A percentile compares a stretch with the other conserved stretches of the same genome.
These are phyloP conservation scores for Fusarium duplospermum DNA, from an alignment of 2,329 filamentous ascomycete genomes.

Conservation along the genomic window DNA sequence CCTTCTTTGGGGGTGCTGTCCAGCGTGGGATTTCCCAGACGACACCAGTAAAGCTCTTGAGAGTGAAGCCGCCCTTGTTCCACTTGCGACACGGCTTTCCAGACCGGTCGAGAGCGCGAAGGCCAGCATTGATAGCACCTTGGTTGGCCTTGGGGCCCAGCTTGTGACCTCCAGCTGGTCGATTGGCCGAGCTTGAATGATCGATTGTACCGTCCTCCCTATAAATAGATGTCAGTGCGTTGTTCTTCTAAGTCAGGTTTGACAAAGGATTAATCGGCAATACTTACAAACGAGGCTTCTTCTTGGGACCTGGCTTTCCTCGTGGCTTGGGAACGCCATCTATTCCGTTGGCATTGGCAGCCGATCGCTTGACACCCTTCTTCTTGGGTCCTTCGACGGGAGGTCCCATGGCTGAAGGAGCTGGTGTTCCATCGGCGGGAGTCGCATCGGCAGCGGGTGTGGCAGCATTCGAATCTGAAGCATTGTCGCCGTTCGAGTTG, in stretches of 20 bases:
- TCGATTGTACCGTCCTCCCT: conserved; percentile 75
- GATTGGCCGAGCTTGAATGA: conserved; percentile 61
- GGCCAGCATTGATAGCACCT: conserved; percentile 95
- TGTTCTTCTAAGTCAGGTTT: conserved; percentile 3
- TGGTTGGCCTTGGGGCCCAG: conserved; percentile 96
- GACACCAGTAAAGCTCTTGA: conserved; percentile 94
- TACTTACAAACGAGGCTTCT: conserved; percentile 92
- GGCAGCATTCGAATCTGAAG: conserved; percentile 68
- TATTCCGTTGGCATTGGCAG: conserved; percentile 71
- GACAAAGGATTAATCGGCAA: not conserved
- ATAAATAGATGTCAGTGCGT: conserved; percentile 44
- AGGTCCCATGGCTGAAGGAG: conserved; percentile 68
- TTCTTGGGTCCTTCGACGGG: conserved; percentile 75
- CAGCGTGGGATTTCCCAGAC: conserved; percentile 85
- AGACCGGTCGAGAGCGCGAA: conserved; percentile 91
- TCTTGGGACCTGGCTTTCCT: conserved; percentile 94
- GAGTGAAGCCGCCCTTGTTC: conserved; percentile 81
- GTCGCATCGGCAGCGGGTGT: conserved; percentile 69
- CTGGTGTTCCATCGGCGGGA: conserved; percentile 61
- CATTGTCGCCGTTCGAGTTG: conserved; percentile 65
- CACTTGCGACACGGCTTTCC: conserved; percentile 94
- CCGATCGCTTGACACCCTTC: conserved; percentile 79
- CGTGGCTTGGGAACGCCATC: conserved; percentile 76
- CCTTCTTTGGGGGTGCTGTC: conserved; percentile 76
- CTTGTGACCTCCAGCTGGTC: conserved; percentile 74